phyloP scores from a whole-genome alignment of 345 rosid genomes.

The Laguncularia racemosa region DNA sequence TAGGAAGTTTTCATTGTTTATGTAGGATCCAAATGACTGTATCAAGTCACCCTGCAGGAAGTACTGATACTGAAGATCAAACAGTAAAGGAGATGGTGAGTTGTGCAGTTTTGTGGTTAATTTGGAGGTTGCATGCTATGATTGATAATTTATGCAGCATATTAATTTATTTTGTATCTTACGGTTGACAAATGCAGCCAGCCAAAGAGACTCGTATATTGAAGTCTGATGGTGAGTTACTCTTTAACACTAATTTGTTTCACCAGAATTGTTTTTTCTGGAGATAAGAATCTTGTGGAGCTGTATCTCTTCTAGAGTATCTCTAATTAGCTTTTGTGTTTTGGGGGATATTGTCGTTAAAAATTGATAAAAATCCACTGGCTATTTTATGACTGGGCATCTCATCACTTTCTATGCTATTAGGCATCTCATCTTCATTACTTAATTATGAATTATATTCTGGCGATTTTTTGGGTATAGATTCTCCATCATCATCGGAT shows the following conservation, averaged over 20 bases:
- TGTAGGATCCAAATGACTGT: constrained; percentile 34
- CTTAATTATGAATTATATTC: neutral
- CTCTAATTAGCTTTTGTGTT: too few species aligned
- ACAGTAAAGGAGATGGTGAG: constrained; percentile 35
- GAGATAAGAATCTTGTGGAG: too few species aligned
- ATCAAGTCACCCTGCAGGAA: constrained; percentile 23
- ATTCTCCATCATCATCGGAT: constrained; percentile 20
- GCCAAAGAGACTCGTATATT: constrained; percentile 20
- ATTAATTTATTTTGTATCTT: neutral
- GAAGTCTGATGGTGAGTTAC: constrained; percentile 32
- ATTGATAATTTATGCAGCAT: too few species aligned
- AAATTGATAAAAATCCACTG: too few species aligned
- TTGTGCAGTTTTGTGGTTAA: neutral
- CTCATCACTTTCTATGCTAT: neutral
- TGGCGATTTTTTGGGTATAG: constrained; percentile 20
- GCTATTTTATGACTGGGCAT: too few species aligned
- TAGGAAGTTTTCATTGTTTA: constrained; percentile 6
- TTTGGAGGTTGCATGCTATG: too few species aligned
- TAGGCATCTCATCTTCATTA: neutral
- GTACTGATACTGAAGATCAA: constrained; percentile 18
- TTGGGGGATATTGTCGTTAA: too few species aligned
- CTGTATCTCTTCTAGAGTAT: too few species aligned
- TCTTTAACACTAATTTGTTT: neutral
- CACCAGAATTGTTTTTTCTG: neutral
- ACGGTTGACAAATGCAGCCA: constrained; percentile 25